Percentiles rank a stretch among this genome's conserved stretches.
Evolutionary conservation across 202 grass and related monocot genomes (phyloP).

Genomic region (Setaria italica): DNA sequence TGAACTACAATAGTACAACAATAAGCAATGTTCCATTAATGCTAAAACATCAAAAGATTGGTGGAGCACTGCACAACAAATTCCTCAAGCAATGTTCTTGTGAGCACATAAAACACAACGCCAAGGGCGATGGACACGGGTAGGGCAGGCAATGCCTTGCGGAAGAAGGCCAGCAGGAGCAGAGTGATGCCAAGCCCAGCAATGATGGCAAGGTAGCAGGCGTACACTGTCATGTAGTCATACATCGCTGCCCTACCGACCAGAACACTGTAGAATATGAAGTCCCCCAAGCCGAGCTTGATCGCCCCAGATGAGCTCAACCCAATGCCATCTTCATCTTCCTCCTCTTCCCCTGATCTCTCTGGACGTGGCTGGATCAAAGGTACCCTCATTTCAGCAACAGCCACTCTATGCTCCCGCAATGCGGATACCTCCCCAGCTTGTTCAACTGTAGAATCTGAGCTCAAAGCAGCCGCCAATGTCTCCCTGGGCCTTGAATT

Average conservation of each 20-base stretch:
- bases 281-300: slow-evolving; percentile 95
- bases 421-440: slow-evolving; percentile 6
- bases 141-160: slow-evolving; percentile 85
- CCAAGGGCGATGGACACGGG: slow-evolving; percentile 87
- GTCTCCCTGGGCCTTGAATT: slow-evolving; percentile 25
- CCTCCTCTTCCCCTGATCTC: slow-evolving; percentile 37
- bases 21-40: slow-evolving; percentile 26
- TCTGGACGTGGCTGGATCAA: slow-evolving; percentile 56
- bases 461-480: slow-evolving; percentile 16
- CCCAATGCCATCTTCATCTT: slow-evolving; percentile 70
- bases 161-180: slow-evolving; percentile 71
- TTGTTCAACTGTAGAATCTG: slow-evolving; percentile 27
- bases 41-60: slow-evolving; percentile 90
- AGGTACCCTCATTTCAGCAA: slow-evolving; percentile 68
- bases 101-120: slow-evolving; percentile 84
- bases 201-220: slow-evolving; percentile 97
- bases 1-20: slow-evolving; percentile 12
- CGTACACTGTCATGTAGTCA: slow-evolving; percentile 93
- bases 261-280: slow-evolving; percentile 96
- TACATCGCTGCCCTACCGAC: slow-evolving; percentile 90
- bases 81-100: slow-evolving; percentile 76
- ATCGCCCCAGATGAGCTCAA: slow-evolving; percentile 82
- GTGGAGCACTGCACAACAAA: slow-evolving; percentile 85
- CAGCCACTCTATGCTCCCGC: slow-evolving; percentile 50
- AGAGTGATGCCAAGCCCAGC: slow-evolving; percentile 85